These are phyloP conservation scores for Globisporangium spinosum DNA, from an alignment of 352 stramenopile species.

Conservation along the genomic window DNA sequence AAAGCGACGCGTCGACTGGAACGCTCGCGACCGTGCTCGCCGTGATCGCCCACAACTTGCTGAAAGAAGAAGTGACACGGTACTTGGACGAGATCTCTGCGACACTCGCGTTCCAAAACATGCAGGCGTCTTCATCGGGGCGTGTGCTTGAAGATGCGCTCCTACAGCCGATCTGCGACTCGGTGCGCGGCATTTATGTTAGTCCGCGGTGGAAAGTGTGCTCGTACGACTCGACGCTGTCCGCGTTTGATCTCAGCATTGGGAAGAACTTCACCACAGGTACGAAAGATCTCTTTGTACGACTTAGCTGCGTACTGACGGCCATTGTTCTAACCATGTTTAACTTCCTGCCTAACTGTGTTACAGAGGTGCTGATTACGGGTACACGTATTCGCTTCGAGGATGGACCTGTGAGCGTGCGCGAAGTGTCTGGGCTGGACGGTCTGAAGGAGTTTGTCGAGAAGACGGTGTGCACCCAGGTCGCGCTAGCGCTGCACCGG, in stretches of 20 bases:
- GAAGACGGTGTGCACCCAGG: conserved; percentile 70
- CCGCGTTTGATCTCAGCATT: conserved; percentile 76
- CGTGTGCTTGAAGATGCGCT: conserved; percentile 75
- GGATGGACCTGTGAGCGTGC: conserved; percentile 48
- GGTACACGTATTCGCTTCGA: conserved; percentile 76
- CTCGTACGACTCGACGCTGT: conserved; percentile 69
- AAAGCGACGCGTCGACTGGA: conserved; percentile 34
- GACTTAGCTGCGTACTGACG: neutral
- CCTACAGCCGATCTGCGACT: conserved; percentile 81
- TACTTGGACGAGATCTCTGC: conserved; percentile 75
- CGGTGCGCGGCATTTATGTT: conserved; percentile 74
- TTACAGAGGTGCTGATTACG: conserved; percentile 69
- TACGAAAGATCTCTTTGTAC: conserved; percentile 13
- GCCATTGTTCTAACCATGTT: neutral
- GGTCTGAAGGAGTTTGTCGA: conserved; percentile 70
- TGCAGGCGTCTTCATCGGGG: conserved; percentile 48
- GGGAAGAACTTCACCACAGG: conserved; percentile 81
- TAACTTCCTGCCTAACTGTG: neutral
- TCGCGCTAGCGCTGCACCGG: conserved; percentile 60
- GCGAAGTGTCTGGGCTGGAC: conserved; percentile 56
- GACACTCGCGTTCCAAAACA: conserved; percentile 55
- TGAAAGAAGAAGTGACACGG: conserved; percentile 68
- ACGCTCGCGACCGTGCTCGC: conserved; percentile 55
- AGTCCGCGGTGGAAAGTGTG: conserved; percentile 79
- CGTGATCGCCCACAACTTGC: conserved; percentile 69